Base-by-base conservation (phyloP, 2,329 filamentous ascomycete genomes). In the Trichoderma koningiopsis region DNA sequence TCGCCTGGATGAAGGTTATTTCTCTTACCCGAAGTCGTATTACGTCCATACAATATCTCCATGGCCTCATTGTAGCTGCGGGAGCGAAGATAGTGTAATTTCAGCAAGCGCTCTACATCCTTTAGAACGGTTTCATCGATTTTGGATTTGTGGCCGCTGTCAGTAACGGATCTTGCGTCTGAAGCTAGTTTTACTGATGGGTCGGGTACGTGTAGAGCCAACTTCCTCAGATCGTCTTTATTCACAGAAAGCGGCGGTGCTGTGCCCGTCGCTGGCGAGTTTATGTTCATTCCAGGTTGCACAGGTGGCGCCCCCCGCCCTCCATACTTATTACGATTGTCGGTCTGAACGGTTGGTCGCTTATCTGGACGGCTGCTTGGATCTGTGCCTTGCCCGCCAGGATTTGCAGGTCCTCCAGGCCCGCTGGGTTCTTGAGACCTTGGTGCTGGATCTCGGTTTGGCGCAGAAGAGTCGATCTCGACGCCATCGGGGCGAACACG, bases 21-120 rank as follows among this genome's bases (percentile, higher is more conserved):
- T 35, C 14, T 22, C 72, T 67, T 57, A 69, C 59, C 62, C 68
- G 68, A 70, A 61, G n/a, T 68, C 66, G 57, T 66, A 52, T 71
- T 66, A 24, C 65, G 64, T 27, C 75, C 75, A 62, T 77, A 77
- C 19, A 77, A 56, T 29, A 76, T 73, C n/a, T 75, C 72, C 24
- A 72, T 68, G 22, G 73, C 71, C 2, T 68, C 70, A 31, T 75
- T 73, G 24, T 73, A 72, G 14, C 68, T 69, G 27, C 73, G 70
- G 4, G 70, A 74, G 14, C 75, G 70, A 47, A 77, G 68, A 40
- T 72, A 76, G 40, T 77, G 72, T 27, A 75, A 24, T 43, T 76
- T 76, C 22, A 76, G 33, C 31, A 72, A 61, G 13, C 64, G 68
- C 37, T 70, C 70, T 27, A 70, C 61, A 16, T 62, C 59, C 33